phyloP scores from a whole-genome alignment of 2,329 filamentous ascomycete species.

The Leptoxyphium fumago region DNA sequence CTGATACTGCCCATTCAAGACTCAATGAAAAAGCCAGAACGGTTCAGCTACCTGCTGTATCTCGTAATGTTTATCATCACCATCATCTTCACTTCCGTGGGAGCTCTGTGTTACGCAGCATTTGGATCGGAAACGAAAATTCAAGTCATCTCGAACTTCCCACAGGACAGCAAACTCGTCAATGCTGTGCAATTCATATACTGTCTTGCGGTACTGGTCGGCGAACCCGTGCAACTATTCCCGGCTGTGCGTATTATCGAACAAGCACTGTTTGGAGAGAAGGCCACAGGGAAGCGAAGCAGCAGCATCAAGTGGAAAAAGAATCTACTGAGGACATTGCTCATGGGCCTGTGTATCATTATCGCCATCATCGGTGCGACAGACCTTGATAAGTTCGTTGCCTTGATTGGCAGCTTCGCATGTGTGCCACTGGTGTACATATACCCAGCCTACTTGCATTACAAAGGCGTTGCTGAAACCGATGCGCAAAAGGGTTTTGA shows the following conservation, averaged over 20 bases:
- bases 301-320: conserved; percentile 60
- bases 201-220: conserved; percentile 57
- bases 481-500: conserved; percentile 43
- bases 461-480: conserved; percentile 48
- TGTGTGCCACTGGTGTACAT: conserved; percentile 67
- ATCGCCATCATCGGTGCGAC: conserved; percentile 50
- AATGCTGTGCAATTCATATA: conserved; percentile 65
- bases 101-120: conserved; percentile 58
- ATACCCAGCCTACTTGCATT: conserved; percentile 58
- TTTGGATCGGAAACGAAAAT: conserved; percentile 56
- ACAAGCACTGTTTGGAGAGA: conserved; percentile 49
- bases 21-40: conserved; percentile 55
- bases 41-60: conserved; percentile 51
- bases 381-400: conserved; percentile 60
- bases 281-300: conserved; percentile 49
- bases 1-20: conserved; percentile 64
- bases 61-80: conserved; percentile 61
- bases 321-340: conserved; percentile 46
- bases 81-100: conserved; percentile 56
- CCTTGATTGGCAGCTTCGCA: conserved; percentile 57
- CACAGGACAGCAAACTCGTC: conserved; percentile 55
- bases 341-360: conserved; percentile 45
- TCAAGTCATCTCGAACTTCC: conserved; percentile 64
- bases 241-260: conserved; percentile 59
- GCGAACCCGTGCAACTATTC: conserved; percentile 61